Percentiles rank a stretch among this genome's conserved stretches.
Evolutionary conservation across 257 asterid genomes (phyloP).

Genomic region (Ballota nigra): DNA sequence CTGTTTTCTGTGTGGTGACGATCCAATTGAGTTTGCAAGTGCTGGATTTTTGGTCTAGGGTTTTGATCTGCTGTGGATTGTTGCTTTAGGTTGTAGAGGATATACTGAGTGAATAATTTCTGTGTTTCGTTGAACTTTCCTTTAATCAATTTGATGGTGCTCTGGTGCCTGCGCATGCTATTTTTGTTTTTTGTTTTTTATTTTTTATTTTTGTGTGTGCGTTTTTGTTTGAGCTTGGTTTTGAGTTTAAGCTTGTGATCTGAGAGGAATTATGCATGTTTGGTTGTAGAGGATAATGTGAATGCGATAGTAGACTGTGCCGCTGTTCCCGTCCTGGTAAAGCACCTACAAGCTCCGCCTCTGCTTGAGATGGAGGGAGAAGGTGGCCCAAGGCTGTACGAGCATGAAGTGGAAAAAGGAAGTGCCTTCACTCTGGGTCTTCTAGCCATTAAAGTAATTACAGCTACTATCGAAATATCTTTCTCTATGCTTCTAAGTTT

Average conservation of each 20-base stretch:
- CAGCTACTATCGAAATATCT: conserved; percentile 8
- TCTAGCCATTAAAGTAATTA: conserved; percentile 81
- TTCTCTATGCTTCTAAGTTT: not conserved
- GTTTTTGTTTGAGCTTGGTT: conserved; percentile 4
- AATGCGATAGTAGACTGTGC: conserved; percentile 85
- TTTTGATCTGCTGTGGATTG: conserved; percentile 31
- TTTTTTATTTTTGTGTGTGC: not conserved
- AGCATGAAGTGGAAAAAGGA: conserved; percentile 98
- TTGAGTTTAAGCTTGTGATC: conserved; percentile 29
- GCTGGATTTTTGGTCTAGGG: conserved; percentile 30
- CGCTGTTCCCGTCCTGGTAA: conserved; percentile 81
- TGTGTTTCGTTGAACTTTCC: not conserved
- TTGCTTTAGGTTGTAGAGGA: conserved; percentile 17
- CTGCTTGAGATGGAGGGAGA: conserved; percentile 45
- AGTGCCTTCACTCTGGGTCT: conserved; percentile 98
- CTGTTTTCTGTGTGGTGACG: not conserved
- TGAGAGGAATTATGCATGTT: conserved; percentile 28
- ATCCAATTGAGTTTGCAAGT: conserved; percentile 26
- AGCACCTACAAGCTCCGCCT: conserved; percentile 69
- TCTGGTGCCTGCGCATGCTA: not conserved
- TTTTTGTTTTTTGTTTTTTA: not conserved
- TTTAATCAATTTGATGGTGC: not conserved
- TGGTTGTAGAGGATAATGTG: conserved; percentile 84
- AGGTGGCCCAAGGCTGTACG: conserved; percentile 41
- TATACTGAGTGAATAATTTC: not conserved